A percentile compares a stretch with the other conserved stretches of the same genome.
Conservation (phyloP, 192 early-diverging fungal species). For the Obelidium mucronatum region DNA sequence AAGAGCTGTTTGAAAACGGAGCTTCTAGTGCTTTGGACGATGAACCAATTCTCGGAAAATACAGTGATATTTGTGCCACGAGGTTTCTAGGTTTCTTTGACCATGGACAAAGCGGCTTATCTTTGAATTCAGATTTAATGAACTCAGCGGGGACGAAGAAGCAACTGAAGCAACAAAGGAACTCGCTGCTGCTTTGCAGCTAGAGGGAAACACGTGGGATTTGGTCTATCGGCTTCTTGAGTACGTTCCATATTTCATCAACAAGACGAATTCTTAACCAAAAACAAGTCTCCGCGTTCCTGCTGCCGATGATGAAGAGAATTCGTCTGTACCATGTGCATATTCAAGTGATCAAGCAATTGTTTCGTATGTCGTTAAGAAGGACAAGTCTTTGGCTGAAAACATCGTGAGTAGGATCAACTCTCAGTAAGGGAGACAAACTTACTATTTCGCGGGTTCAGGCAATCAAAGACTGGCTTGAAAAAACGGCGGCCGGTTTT, state of each 20-base stretch:
- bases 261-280: too few species aligned
- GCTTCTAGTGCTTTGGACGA: not conserved
- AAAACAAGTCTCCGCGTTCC: too few species aligned
- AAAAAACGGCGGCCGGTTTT: slow-evolving; percentile 45
- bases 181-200: not conserved
- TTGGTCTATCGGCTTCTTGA: not conserved
- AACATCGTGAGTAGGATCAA: not conserved
- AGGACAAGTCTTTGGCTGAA: not conserved
- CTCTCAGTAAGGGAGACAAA: too few species aligned
- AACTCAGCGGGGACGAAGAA: not conserved
- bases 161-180: not conserved
- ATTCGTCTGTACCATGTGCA: not conserved
- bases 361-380: not conserved
- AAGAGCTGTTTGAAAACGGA: not conserved
- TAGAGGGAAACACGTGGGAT: not conserved
- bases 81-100: too few species aligned
- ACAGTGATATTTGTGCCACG: too few species aligned
- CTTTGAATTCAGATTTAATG: too few species aligned
- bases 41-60: not conserved
- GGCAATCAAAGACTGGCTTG: slow-evolving; percentile 55
- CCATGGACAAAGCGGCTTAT: too few species aligned
- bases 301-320: not conserved
- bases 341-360: slow-evolving; percentile 24
- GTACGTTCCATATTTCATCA: not conserved
- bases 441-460: slow-evolving; percentile 19